Percentiles rank a stretch among this genome's conserved stretches.
Evolutionary conservation across 768 basidiomycete genomes (phyloP).

Genomic region (Naganishia friedmannii): DNA sequence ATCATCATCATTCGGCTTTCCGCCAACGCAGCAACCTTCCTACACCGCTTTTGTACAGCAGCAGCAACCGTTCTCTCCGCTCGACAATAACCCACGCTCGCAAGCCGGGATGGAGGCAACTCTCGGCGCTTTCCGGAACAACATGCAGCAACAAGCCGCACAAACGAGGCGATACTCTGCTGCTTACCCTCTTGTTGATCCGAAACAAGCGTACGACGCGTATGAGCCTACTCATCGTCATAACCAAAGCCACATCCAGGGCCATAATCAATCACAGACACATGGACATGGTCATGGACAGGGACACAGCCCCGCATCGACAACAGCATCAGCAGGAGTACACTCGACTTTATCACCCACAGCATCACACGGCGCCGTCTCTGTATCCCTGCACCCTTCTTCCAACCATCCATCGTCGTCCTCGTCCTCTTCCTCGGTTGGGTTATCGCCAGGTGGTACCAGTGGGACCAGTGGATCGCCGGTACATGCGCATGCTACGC

Average conservation of each 20-base stretch:
- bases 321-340: background rate
- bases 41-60: no score
- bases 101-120: background rate
- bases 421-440: background rate
- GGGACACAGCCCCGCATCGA: background rate
- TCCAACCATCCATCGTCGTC: background rate
- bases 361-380: background rate
- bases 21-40: no score
- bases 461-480: no score
- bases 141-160: background rate
- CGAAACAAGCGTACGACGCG: background rate
- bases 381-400: background rate
- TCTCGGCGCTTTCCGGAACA: background rate
- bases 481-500: no score
- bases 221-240: background rate
- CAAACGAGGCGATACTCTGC: no score
- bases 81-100: no score
- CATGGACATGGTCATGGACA: background rate
- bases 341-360: background rate
- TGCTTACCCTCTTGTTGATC: no score
- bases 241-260: background rate
- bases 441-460: background rate
- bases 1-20: no score
- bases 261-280: no score
- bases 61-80: no score